Base-by-base conservation (phyloP, 202 grass and related monocot species). In the Hordeum pubiflorum region DNA sequence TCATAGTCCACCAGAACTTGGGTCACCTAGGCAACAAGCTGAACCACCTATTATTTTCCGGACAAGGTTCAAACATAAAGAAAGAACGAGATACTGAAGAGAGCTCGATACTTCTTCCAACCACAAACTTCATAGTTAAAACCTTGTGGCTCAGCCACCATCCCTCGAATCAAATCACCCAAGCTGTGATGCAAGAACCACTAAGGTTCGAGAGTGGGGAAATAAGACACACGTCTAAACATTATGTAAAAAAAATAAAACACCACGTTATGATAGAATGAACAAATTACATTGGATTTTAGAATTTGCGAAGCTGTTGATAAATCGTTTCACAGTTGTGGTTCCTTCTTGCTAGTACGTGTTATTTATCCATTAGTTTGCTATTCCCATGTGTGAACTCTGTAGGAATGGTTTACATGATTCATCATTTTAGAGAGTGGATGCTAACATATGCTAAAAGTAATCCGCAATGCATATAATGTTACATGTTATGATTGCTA, bases 71-170 rank as follows among this genome's bases (percentile, higher is more conserved):
- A 82, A 21, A 91, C 60, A 24, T 52, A 83, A 59, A 94, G 33
- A 87, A 89, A 94, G 33, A 87, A 89, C 9, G 78, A 84, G 3
- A 89, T 97, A 79, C 89, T 97, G 14, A 90, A 79, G 62, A 90
- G 72, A 63, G 94, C 83, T 17, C 32, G 52, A 52, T 94, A 87
- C 68, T 94, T 97, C 63, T 85, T 97, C 94, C 89, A 97, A 21
- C 94, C 89, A 3, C 39, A 22, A 37, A 87, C 61, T 79, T 94
- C 43, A 86, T 89, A 61, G 92, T 90, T 20, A 81, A 79, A 50
- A 64, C 58, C 69, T 92, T 85, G 78, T 92, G 90, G 66, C 91
- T 90, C 22, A 84, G 79, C 18, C 91, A 34, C 61, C 61, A 64
- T 64, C 17, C 14, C 62, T 34, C 13, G 4, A 3, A 64, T 64